Evolutionary conservation across 2,329 filamentous ascomycete genomes (phyloP).

Genomic region (Botrytis galanthina): DNA sequence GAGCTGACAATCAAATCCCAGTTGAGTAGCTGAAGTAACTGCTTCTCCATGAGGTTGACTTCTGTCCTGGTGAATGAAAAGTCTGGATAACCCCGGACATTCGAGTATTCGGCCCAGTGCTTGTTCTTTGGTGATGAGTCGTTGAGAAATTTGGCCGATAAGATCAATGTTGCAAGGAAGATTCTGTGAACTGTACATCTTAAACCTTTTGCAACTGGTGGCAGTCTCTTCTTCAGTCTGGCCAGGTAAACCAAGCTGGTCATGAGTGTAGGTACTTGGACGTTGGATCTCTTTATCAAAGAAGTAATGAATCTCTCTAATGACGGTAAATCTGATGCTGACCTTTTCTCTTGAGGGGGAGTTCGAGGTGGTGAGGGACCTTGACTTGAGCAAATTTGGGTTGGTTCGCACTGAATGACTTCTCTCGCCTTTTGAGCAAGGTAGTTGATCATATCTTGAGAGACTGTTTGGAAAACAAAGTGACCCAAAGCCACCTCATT

Average conservation of each 20-base stretch:
- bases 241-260: slow-evolving; percentile 91
- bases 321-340: slow-evolving; percentile 61
- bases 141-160: slow-evolving; percentile 94
- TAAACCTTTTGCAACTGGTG: slow-evolving; percentile 93
- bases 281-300: slow-evolving; percentile 87
- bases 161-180: slow-evolving; percentile 84
- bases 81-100: slow-evolving; percentile 60
- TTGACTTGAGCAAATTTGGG: slow-evolving; percentile 38
- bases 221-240: slow-evolving; percentile 78
- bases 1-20: slow-evolving; percentile 88
- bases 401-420: slow-evolving; percentile 76
- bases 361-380: slow-evolving; percentile 47
- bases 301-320: slow-evolving; percentile 90
- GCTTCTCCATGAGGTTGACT: slow-evolving; percentile 99
- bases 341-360: slow-evolving; percentile 45
- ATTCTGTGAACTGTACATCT: slow-evolving; percentile 96
- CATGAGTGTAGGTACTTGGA: slow-evolving; percentile 97
- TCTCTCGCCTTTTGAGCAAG: slow-evolving; percentile 70
- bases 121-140: slow-evolving; percentile 99
- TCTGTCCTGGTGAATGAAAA: slow-evolving; percentile 94
- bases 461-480: slow-evolving; percentile 76
- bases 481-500: slow-evolving; percentile 76
- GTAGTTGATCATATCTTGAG: slow-evolving; percentile 72
- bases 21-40: slow-evolving; percentile 89
- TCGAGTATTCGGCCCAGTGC: slow-evolving; percentile 96